These are phyloP conservation scores for Xylaria curta DNA, from an alignment of 495 filamentous ascomycete species.

Conservation along the genomic window DNA sequence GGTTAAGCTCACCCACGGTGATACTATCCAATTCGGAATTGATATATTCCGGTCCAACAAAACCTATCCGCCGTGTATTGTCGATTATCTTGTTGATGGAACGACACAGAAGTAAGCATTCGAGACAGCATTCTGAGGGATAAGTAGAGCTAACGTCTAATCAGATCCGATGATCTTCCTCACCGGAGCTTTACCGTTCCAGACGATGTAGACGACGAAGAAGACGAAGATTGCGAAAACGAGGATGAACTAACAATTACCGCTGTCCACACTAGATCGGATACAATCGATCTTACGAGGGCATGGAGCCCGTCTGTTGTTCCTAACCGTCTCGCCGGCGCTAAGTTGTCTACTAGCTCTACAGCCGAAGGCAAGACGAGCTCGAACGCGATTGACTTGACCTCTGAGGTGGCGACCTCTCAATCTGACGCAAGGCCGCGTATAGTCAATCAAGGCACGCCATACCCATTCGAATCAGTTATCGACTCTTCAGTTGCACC, in stretches of 20 bases:
- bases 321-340: neutral
- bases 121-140: neutral
- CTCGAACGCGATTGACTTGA: conserved; percentile 44
- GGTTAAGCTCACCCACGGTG: conserved; percentile 43
- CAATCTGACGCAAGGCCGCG: conserved; percentile 18
- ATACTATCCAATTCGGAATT: conserved; percentile 55
- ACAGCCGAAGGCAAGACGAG: conserved; percentile 8
- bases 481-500: neutral
- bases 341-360: neutral
- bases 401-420: conserved; percentile 36
- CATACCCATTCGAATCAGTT: too few relatives aligned
- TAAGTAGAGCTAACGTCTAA: conserved; percentile 7
- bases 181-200: conserved; percentile 53
- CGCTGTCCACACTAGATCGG: neutral
- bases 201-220: conserved; percentile 51
- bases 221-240: conserved; percentile 54
- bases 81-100: conserved; percentile 32
- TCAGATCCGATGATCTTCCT: conserved; percentile 2
- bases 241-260: conserved; percentile 29
- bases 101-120: conserved; percentile 12
- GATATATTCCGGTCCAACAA: conserved; percentile 48
- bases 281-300: neutral
- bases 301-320: neutral
- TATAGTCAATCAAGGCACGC: neutral
- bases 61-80: conserved; percentile 47